A percentile compares a stretch with the other conserved stretches of the same genome.
These are phyloP conservation scores for Penicillium atrosanguineum DNA, from an alignment of 495 filamentous ascomycete species.

Conservation along the genomic window DNA sequence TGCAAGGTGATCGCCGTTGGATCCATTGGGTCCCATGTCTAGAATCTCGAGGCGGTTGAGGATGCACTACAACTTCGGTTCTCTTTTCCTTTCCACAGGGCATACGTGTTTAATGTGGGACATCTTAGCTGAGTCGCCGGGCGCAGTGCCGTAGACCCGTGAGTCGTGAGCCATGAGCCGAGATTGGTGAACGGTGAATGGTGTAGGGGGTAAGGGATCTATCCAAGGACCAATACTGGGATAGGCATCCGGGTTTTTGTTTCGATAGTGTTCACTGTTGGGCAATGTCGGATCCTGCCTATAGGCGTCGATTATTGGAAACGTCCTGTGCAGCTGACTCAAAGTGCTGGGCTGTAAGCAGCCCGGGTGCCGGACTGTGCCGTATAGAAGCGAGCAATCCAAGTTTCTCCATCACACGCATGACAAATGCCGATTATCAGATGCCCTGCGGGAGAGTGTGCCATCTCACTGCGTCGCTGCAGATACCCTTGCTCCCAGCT, in stretches of 20 bases:
- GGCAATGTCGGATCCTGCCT: neutral
- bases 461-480: slow-evolving; percentile 25
- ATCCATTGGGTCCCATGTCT: neutral
- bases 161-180: too few species aligned
- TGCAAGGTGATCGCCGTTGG: neutral
- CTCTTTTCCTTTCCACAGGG: too few species aligned
- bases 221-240: neutral
- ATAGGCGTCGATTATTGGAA: neutral
- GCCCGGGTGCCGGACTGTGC: neutral
- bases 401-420: slow-evolving; percentile 7
- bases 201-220: neutral
- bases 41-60: neutral
- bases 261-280: neutral
- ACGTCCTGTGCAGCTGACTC: neutral
- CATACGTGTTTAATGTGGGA: neutral
- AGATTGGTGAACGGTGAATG: too few species aligned
- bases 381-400: neutral
- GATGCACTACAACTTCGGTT: neutral
- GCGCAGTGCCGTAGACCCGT: neutral
- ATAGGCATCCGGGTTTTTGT: neutral
- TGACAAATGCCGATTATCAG: slow-evolving; percentile 9
- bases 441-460: slow-evolving; percentile 10
- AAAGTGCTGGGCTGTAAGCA: neutral
- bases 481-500: slow-evolving; percentile 19
- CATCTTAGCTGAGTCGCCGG: neutral